Base-by-base conservation (phyloP, 78 protist species). In the Capsaspora owczarzaki region DNA sequence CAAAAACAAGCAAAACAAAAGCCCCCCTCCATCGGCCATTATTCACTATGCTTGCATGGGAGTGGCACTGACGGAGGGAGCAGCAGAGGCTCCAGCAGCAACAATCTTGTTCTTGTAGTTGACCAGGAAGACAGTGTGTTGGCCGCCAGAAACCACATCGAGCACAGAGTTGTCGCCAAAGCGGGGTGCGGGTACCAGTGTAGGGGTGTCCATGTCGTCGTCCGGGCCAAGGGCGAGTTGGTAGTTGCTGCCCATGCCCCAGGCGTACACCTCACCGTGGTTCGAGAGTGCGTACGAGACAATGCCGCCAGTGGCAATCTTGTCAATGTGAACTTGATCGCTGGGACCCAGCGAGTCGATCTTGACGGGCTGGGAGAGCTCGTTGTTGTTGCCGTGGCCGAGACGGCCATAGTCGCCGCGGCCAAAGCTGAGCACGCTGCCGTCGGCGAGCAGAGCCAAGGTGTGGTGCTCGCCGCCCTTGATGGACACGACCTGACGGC, bases 321-420 rank as follows among this genome's bases (percentile, higher is more conserved):
- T n/a, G n/a, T n/a, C n/a, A 10, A 80, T 20, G 33, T 1, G 0
- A 5, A 19, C 23, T 40, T 51, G 33, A 12, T 8, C 4, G 60
- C 47, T 37, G 22, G 31, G 53, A n/a, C 37, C 27, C 37, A 80
- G 51, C 22, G 37, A 44, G 1, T 25, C 29, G 25, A 80, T 72
- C 38, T 16, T 49, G 10, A 69, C 37, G 16, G 68, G 41, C 51
- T n/a, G 42, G 56, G 33, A 49, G 74, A 40, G 47, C 25, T 75
- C 61, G n/a, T 46, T 49, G 40, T 69, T 29, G 46, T 75, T 71
- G 1, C 78, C 84, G 8, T 38, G 78, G 14, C 84, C 84, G 20
- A 80, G 75, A 38, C 71, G 84, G 1, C 84, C 84, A 22, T 68
- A 80, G 60, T 70, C 44, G 41, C 84, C 84, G 8, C 76, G 37